Conservation (phyloP, 352 stramenopile species). For the Pythium aristosporum region DNA sequence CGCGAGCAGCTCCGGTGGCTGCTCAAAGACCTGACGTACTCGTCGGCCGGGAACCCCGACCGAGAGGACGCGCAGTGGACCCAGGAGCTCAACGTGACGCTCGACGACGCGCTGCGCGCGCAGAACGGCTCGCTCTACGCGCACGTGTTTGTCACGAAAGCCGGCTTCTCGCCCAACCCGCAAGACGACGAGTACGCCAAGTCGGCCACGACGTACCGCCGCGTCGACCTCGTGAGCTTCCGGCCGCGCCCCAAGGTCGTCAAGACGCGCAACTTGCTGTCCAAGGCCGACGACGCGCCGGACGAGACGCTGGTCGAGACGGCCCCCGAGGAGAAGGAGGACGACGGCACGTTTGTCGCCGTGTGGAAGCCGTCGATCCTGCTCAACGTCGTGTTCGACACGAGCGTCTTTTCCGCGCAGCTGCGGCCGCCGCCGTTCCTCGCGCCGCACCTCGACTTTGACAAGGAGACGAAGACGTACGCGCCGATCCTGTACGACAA, state of each 20-base stretch:
- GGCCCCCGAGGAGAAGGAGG: slow-evolving; percentile 7
- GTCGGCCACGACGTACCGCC: slow-evolving; percentile 51
- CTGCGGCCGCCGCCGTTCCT: slow-evolving; percentile 69
- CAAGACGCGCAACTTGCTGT: slow-evolving; percentile 78
- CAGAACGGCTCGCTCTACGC: slow-evolving; percentile 80
- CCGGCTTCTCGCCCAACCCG: slow-evolving; percentile 69
- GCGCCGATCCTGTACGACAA: slow-evolving; percentile 90
- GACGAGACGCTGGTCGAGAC: slow-evolving; percentile 7
- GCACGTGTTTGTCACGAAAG: slow-evolving; percentile 84
- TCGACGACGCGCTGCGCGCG: slow-evolving; percentile 57
- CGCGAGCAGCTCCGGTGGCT: slow-evolving; percentile 66
- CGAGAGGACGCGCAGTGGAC: slow-evolving; percentile 53
- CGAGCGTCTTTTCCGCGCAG: slow-evolving; percentile 56
- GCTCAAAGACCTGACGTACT: slow-evolving; percentile 56
- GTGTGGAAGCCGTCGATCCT: slow-evolving; percentile 82
- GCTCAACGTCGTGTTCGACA: slow-evolving; percentile 75
- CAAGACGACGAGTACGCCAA: slow-evolving; percentile 54
- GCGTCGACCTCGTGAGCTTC: slow-evolving; percentile 73
- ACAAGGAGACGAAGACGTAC: slow-evolving; percentile 68
- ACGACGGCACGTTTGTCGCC: slow-evolving; percentile 48
- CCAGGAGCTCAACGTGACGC: slow-evolving; percentile 62
- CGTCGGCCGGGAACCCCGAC: slow-evolving; percentile 40
- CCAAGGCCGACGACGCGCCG: neutral
- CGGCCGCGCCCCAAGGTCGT: slow-evolving; percentile 67
- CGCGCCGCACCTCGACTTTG: slow-evolving; percentile 52